Evolutionary conservation across 495 filamentous ascomycete genomes (phyloP), one percentile per base, ranked within the genome.

Genomic region (Lasiosphaeriaceae sp.): DNA sequence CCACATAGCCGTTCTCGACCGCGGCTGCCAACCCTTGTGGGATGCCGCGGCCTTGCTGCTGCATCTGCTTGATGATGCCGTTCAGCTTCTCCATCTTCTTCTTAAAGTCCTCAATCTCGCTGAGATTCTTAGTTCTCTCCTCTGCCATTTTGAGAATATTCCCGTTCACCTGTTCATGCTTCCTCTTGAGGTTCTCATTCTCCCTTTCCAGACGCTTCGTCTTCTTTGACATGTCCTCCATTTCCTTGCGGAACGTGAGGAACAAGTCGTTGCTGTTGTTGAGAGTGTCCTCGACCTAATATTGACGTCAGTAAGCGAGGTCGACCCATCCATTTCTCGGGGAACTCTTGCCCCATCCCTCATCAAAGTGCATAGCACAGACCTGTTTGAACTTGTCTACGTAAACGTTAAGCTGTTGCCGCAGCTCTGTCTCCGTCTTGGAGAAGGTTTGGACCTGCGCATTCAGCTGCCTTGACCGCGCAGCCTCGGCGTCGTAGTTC

Each of bases 301-400:
- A n/a, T n/a, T 23, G 17, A 11, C 11, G 39, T 41, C 23, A 48
- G 24, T 44, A 31, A n/a, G n/a, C n/a, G 11, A 11, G 35, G 4
- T 20, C 9, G 26, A 31, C 26, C 26, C 4, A 9, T 31, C 26
- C 26, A 3, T 31, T 9, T 31, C 3, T 31, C n/a, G n/a, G n/a
- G n/a, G n/a, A n/a, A n/a, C 22, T 23, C 22, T 16, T 48, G 37
- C 19, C 23, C 17, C 35, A 17, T 26, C 29, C n/a, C n/a, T n/a
- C 12, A 37, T 50, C 23, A 29, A 21, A 29, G 39, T n/a, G 44
- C 44, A 56, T 55, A 58, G 47, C 16, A 68, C 85, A 70, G 85
- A 97, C 94, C 89, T 98, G 94, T 76, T 97, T 97, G 76, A 97
- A 98, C 72, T 98, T 98, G 71, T 98, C 94, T 9, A 97, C 95